Percentiles rank a stretch among this genome's conserved stretches.
Evolutionary conservation across 108 stramenopile genomes (phyloP).

Genomic region (Cylindrotheca fusiformis): DNA sequence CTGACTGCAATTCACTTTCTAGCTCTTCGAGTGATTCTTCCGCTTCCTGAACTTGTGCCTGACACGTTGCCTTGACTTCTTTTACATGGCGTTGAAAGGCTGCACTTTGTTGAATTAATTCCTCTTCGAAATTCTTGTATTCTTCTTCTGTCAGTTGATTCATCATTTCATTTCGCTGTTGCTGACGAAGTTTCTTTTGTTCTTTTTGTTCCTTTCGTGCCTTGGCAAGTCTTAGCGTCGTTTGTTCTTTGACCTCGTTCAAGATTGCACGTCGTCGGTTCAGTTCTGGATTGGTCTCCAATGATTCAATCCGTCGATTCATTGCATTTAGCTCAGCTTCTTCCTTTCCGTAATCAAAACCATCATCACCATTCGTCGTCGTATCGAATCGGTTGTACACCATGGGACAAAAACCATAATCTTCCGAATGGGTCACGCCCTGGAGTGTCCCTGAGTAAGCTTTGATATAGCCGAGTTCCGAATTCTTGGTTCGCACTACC

Average conservation of each 20-base stretch:
- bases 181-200: slow-evolving; percentile 11
- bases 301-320: slow-evolving; percentile 7
- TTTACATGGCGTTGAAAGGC: slow-evolving; percentile 11
- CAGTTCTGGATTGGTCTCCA: slow-evolving; percentile 6
- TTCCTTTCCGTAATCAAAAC: slow-evolving; percentile 10
- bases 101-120: slow-evolving; percentile 15
- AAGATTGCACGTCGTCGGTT: background rate
- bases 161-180: slow-evolving; percentile 9
- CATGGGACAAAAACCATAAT: slow-evolving; percentile 6
- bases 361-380: background rate
- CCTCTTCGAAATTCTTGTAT: slow-evolving; percentile 13
- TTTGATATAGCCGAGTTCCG: slow-evolving; percentile 18
- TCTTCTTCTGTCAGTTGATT: background rate
- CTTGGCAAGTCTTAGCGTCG: background rate
- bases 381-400: slow-evolving; percentile 17
- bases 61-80: background rate
- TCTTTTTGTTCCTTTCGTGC: slow-evolving; percentile 11
- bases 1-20: background rate
- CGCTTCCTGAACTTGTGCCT: background rate
- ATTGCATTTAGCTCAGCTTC: slow-evolving; percentile 14
- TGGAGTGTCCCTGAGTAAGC: slow-evolving; percentile 24
- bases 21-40: background rate
- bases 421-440: background rate
- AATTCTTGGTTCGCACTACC: slow-evolving; percentile 7
- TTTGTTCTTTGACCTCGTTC: background rate